These are phyloP conservation scores for Mycena vitilis DNA, from an alignment of 768 basidiomycete genomes.

Conservation along the genomic window DNA sequence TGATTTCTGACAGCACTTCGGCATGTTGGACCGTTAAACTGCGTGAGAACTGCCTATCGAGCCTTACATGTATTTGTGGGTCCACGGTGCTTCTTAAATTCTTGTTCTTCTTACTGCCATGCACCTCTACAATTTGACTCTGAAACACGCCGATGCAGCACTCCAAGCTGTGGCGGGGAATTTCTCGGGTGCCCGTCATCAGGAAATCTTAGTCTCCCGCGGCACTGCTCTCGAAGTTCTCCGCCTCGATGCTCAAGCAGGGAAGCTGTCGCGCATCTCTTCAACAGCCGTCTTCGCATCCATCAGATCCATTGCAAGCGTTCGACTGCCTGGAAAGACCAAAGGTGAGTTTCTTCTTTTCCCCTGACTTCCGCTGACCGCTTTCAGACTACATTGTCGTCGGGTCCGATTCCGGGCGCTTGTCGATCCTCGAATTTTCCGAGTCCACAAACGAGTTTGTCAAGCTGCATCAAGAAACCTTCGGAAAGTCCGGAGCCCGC, in stretches of 20 bases:
- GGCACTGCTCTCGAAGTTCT: slow-evolving; percentile 93
- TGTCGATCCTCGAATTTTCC: slow-evolving; percentile 95
- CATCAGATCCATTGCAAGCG: slow-evolving; percentile 87
- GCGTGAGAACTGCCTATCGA: no score
- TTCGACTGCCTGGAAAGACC: slow-evolving; percentile 93
- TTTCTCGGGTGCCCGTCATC: slow-evolving; percentile 90
- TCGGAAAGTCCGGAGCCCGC: slow-evolving; percentile 92
- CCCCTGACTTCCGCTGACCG: slow-evolving; percentile 20
- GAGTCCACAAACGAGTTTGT: slow-evolving; percentile 87
- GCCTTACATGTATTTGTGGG: not conserved
- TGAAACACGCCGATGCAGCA: slow-evolving; percentile 85
- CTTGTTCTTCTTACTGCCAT: slow-evolving; percentile 50
- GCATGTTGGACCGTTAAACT: no score
- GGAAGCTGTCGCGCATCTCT: slow-evolving; percentile 84
- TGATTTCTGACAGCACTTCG: no score
- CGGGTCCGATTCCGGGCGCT: slow-evolving; percentile 95
- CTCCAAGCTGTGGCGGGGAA: slow-evolving; percentile 91
- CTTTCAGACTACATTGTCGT: slow-evolving; percentile 93
- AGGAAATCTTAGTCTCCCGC: slow-evolving; percentile 92
- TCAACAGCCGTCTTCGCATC: slow-evolving; percentile 91
- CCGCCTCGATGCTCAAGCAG: slow-evolving; percentile 88
- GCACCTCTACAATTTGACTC: slow-evolving; percentile 96
- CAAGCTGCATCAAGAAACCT: slow-evolving; percentile 96
- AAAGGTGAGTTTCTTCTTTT: slow-evolving; percentile 71
- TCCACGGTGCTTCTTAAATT: not conserved